phyloP scores from a whole-genome alignment of 2,329 filamentous ascomycete genomes.

The Parastagonospora nodorum region DNA sequence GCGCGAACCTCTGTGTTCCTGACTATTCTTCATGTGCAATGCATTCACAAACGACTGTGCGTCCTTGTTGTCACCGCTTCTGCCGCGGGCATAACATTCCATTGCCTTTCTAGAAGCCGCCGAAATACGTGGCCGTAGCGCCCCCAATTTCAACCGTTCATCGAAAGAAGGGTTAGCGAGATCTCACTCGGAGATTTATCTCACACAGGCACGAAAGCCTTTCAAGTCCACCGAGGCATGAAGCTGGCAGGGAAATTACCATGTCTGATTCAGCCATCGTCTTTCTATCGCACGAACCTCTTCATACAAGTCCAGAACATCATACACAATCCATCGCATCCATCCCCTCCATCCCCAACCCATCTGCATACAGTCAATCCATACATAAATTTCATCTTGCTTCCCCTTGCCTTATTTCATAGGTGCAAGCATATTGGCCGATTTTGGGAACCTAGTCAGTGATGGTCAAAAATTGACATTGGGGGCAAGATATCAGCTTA shows the following conservation, averaged over 20 bases:
- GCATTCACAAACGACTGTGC: background rate
- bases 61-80: background rate
- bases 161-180: background rate
- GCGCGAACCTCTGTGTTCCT: too few species aligned
- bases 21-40: too few species aligned
- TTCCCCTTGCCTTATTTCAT: slow-evolving; percentile 2
- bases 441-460: slow-evolving; percentile 21
- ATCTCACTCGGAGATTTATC: background rate
- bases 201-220: too few species aligned
- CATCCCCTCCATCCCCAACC: background rate
- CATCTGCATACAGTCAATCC: slow-evolving; percentile 19
- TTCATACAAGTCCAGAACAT: background rate
- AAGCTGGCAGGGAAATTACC: too few species aligned
- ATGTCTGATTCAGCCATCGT: background rate
- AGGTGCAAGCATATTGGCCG: slow-evolving; percentile 14
- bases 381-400: slow-evolving; percentile 22
- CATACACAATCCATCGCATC: slow-evolving; percentile 1
- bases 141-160: too few species aligned
- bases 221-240: too few species aligned
- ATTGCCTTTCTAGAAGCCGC: slow-evolving; percentile 1
- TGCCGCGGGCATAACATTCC: background rate
- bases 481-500: background rate
- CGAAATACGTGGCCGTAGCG: background rate
- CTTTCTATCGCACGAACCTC: background rate
- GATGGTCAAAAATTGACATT: background rate